phyloP scores from a whole-genome alignment of 495 filamentous ascomycete genomes.

The Cairneyella variabilis region DNA sequence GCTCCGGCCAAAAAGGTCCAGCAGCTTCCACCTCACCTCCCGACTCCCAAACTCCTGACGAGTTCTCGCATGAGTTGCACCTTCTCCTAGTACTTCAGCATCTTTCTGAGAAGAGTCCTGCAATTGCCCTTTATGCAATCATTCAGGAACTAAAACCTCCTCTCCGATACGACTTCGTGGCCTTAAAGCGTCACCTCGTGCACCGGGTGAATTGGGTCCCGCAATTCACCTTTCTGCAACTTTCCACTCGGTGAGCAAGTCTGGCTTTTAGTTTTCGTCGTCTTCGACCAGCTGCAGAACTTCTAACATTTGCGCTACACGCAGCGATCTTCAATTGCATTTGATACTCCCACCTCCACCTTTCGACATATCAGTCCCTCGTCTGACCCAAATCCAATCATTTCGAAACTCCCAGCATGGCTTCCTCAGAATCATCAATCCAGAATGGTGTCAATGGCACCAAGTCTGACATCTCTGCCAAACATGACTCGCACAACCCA shows the following conservation, averaged over 20 bases:
- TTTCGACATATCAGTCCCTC: neutral
- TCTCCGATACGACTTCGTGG: conserved; percentile 21
- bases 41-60: conserved; percentile 1
- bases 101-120: conserved; percentile 8
- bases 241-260: conserved; percentile 10
- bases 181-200: conserved; percentile 18
- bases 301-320: neutral
- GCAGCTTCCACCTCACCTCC: conserved; percentile 4
- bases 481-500: conserved; percentile 63
- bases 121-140: conserved; percentile 21
- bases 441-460: conserved; percentile 24
- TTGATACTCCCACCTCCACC: neutral
- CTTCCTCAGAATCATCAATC: conserved; percentile 11
- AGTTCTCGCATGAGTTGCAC: conserved; percentile 23
- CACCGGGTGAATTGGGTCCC: conserved; percentile 12
- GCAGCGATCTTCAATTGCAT: neutral
- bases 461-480: conserved; percentile 48
- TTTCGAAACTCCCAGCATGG: conserved; percentile 16
- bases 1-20: neutral
- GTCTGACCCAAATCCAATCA: neutral
- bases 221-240: conserved; percentile 7
- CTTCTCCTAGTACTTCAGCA: conserved; percentile 19
- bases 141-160: conserved; percentile 11
- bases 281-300: neutral
- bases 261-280: neutral